A percentile compares a stretch with the other conserved stretches of the same genome.
These are phyloP conservation scores for Citrus sp. DNA, from an alignment of 345 rosid genomes.

Conservation along the genomic window DNA sequence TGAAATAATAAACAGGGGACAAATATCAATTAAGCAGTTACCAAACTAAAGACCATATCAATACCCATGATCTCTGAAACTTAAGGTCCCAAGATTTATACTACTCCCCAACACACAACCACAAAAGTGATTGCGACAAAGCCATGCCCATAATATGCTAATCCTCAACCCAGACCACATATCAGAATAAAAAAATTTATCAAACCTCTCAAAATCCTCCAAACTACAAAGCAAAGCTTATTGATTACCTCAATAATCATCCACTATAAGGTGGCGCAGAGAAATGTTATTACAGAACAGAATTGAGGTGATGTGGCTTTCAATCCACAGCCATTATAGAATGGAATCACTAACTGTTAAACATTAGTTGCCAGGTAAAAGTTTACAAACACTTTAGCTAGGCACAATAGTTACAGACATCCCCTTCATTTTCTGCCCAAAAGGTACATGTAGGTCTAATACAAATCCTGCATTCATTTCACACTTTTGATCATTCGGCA, in stretches of 20 bases:
- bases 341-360: background rate
- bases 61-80: background rate
- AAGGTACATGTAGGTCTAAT: background rate
- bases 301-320: no score
- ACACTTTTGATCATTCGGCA: background rate
- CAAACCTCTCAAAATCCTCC: background rate
- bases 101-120: background rate
- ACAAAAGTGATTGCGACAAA: background rate
- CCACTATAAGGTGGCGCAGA: background rate
- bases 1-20: slow-evolving; percentile 13
- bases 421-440: background rate
- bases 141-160: background rate
- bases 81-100: background rate
- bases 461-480: background rate
- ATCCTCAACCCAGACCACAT: background rate
- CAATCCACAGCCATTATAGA: background rate
- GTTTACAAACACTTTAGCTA: background rate
- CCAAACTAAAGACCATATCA: background rate
- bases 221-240: background rate
- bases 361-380: background rate
- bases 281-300: no score
- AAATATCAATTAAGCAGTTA: background rate
- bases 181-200: background rate
- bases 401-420: no score
- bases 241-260: background rate